These are phyloP conservation scores for Drechslerella dactyloides DNA, from an alignment of 2,329 filamentous ascomycete genomes.

Conservation along the genomic window DNA sequence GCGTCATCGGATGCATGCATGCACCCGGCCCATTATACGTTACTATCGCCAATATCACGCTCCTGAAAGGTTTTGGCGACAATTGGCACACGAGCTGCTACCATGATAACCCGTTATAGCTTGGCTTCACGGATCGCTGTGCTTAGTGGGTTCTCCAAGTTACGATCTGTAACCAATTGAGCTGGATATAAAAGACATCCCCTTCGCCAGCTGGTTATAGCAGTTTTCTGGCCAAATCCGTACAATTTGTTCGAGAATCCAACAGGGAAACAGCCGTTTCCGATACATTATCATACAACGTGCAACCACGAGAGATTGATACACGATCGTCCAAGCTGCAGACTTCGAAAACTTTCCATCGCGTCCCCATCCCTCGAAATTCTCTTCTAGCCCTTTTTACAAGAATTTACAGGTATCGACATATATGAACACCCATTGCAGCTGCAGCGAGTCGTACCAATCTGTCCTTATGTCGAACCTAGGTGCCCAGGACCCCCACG, in stretches of 20 bases:
- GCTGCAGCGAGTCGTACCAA: conserved; percentile 17
- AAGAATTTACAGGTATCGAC: no score
- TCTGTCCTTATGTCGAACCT: conserved; percentile 48
- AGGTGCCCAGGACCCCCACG: conserved; percentile 50
- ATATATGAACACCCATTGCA: conserved; percentile 16
- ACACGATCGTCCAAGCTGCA: neutral
- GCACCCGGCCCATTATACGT: no score
- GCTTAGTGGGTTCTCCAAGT: conserved; percentile 30
- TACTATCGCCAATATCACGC: conserved; percentile 21
- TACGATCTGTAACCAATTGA: conserved; percentile 13
- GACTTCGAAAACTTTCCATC: neutral
- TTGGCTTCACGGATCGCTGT: conserved; percentile 45
- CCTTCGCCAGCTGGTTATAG: conserved; percentile 13
- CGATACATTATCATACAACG: neutral
- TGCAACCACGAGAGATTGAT: neutral
- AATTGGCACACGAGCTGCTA: conserved; percentile 28
- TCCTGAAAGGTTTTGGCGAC: conserved; percentile 16
- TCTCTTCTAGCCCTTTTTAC: conserved; percentile 30
- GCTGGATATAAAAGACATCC: conserved; percentile 38
- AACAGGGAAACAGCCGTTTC: neutral
- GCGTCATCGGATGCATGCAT: no score
- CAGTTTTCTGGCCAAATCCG: conserved; percentile 8
- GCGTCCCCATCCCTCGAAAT: neutral
- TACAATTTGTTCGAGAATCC: no score
- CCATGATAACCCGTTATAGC: conserved; percentile 45